phyloP scores from a whole-genome alignment of 2,329 filamentous ascomycete species.

The Cladosporium sp. region DNA sequence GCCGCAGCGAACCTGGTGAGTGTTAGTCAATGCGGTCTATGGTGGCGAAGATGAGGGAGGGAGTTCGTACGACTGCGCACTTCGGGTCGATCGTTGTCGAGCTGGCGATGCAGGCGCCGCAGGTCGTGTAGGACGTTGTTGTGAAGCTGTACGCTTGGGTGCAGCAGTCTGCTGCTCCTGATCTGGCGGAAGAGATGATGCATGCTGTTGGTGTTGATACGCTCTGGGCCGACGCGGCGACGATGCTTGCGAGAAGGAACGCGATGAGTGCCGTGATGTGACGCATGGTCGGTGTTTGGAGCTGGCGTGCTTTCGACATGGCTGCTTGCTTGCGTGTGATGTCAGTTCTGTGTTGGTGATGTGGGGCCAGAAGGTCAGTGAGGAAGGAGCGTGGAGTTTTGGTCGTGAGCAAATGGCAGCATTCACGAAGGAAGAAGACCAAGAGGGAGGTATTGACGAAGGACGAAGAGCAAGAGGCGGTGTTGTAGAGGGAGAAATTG shows the following conservation, averaged over 20 bases:
- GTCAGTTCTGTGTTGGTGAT: not conserved
- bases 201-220: not conserved
- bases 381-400: not conserved
- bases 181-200: not conserved
- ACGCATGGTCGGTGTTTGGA: not conserved
- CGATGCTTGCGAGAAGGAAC: not conserved
- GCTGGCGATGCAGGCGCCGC: constrained; percentile 6
- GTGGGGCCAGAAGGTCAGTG: not conserved
- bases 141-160: not conserved
- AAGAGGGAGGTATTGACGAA: not conserved
- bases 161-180: constrained; percentile 11
- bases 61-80: not conserved
- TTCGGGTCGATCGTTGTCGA: not conserved
- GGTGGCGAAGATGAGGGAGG: not conserved
- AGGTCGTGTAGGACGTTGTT: constrained; percentile 10
- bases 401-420: not conserved
- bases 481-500: too few species aligned
- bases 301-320: too few species aligned
- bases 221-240: not conserved
- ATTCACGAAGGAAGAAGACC: not conserved
- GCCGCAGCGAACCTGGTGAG: not conserved
- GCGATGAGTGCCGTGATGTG: not conserved
- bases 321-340: too few species aligned
- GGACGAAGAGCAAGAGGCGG: not conserved
- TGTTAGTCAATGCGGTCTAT: not conserved